Evolutionary conservation across 148 eudicot genomes (phyloP).

Genomic region (Rhododendron griersonianum): DNA sequence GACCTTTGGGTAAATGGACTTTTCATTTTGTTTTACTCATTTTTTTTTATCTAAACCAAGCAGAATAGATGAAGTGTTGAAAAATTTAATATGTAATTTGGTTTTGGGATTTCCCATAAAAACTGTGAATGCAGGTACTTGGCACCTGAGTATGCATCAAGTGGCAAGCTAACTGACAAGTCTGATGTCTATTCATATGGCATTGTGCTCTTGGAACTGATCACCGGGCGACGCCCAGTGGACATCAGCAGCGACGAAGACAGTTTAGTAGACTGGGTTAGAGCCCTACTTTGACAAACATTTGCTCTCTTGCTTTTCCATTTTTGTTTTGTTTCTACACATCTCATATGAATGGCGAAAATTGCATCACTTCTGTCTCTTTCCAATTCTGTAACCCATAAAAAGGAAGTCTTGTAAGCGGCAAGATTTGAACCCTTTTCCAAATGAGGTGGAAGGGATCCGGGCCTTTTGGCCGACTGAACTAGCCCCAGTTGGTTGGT

Average conservation of each 20-base stretch:
- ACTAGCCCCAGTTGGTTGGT: background rate
- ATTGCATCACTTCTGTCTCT: background rate
- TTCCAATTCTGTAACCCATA: background rate
- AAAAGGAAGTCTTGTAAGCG: background rate
- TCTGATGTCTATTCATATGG: conserved; percentile 88
- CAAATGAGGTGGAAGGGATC: background rate
- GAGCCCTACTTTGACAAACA: background rate
- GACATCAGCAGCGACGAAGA: conserved; percentile 55
- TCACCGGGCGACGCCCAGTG: conserved; percentile 73
- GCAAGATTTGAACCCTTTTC: background rate
- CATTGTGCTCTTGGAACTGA: conserved; percentile 73
- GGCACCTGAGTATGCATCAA: conserved; percentile 97
- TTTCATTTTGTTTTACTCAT: background rate
- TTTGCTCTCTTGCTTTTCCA: background rate
- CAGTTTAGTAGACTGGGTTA: conserved; percentile 80
- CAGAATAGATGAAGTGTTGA: background rate
- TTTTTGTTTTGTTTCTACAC: background rate
- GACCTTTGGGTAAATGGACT: conserved; percentile 67
- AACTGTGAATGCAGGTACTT: conserved; percentile 47
- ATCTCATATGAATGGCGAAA: background rate
- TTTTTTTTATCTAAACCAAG: background rate
- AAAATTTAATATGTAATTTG: too few species aligned
- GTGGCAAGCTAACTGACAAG: conserved; percentile 80
- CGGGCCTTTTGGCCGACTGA: background rate
- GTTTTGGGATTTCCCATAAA: background rate